phyloP scores from a whole-genome alignment of 345 rosid species.

The Physaria fendleri region DNA sequence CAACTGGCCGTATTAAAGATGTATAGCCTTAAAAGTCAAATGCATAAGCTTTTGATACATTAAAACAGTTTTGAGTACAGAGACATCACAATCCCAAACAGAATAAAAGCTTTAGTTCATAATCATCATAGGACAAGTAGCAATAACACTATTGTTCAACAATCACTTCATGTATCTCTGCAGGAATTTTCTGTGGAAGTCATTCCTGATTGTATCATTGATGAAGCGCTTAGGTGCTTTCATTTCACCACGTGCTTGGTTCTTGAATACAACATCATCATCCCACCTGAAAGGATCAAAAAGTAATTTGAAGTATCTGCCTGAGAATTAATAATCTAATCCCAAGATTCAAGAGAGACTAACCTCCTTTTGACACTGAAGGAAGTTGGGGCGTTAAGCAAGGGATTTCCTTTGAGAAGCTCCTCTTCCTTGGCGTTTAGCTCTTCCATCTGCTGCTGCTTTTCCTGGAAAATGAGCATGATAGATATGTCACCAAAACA shows the following conservation, averaged over 20 bases:
- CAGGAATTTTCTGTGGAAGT: slow-evolving; percentile 89
- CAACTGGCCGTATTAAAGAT: slow-evolving; percentile 34
- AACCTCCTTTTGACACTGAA: slow-evolving; percentile 85
- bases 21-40: slow-evolving; percentile 1
- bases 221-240: slow-evolving; percentile 94
- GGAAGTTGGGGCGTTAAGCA: slow-evolving; percentile 67
- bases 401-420: slow-evolving; percentile 88
- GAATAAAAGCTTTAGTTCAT: neutral
- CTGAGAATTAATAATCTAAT: neutral
- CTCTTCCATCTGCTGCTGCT: slow-evolving; percentile 66
- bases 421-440: slow-evolving; percentile 82
- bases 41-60: slow-evolving; percentile 9
- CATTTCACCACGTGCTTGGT: slow-evolving; percentile 94
- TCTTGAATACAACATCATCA: slow-evolving; percentile 97
- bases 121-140: slow-evolving; percentile 22
- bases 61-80: slow-evolving; percentile 7
- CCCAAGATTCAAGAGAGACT: slow-evolving; percentile 4
- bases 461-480: slow-evolving; percentile 48
- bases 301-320: neutral
- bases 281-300: slow-evolving; percentile 72
- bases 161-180: slow-evolving; percentile 88
- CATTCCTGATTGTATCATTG: slow-evolving; percentile 91
- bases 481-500: neutral
- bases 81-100: slow-evolving; percentile 9
- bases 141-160: slow-evolving; percentile 6